phyloP scores from a whole-genome alignment of 495 filamentous ascomycete species.

The Geoglossum glabrum region DNA sequence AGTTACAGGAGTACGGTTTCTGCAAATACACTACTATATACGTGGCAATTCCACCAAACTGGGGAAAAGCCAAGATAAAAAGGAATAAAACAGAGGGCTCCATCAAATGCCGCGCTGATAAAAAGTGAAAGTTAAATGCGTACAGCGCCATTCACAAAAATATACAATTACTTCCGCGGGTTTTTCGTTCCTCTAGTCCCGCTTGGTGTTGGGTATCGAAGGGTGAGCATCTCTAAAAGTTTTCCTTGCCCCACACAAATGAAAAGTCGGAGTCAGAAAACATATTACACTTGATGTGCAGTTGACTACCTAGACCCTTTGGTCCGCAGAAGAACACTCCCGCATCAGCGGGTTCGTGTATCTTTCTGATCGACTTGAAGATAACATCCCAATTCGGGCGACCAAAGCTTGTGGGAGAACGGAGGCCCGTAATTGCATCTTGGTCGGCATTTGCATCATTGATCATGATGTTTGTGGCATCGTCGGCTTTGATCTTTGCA shows the following conservation, averaged over 20 bases:
- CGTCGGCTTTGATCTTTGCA: slow-evolving; percentile 75
- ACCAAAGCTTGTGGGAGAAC: slow-evolving; percentile 80
- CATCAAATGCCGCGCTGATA: no score
- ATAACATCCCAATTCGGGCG: slow-evolving; percentile 74
- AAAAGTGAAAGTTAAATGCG: no score
- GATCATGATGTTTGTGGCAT: slow-evolving; percentile 84
- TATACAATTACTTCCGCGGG: no score
- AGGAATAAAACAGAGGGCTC: no score
- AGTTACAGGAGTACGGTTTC: no score
- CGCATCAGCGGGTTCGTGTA: slow-evolving; percentile 56
- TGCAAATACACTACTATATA: no score
- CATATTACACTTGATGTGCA: slow-evolving; percentile 56
- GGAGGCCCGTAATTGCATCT: slow-evolving; percentile 82
- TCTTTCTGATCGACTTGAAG: slow-evolving; percentile 61
- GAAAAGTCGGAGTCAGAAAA: slow-evolving; percentile 55
- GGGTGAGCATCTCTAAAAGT: slow-evolving; percentile 52
- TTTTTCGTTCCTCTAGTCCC: no score
- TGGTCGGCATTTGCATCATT: slow-evolving; percentile 73
- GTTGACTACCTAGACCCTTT: slow-evolving; percentile 59
- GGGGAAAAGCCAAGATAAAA: no score
- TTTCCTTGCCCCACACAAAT: slow-evolving; percentile 99
- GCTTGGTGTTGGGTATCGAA: not conserved
- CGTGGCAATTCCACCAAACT: no score
- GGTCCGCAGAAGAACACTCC: slow-evolving; percentile 97
- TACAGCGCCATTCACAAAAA: no score